phyloP scores from a whole-genome alignment of 352 stramenopile genomes.

The Peronospora tabacina region DNA sequence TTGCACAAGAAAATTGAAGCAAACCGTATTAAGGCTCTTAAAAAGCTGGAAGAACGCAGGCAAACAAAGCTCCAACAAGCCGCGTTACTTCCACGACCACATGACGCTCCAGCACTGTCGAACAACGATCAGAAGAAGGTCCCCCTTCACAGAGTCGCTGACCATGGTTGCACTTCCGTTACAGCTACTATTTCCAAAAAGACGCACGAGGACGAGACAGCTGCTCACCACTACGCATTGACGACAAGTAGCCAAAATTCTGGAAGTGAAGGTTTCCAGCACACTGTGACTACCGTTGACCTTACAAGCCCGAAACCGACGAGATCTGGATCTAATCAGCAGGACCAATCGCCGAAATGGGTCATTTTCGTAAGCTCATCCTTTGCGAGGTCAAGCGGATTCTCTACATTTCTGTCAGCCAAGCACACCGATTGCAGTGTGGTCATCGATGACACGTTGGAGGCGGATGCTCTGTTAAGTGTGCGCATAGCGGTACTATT shows the following conservation, averaged over 20 bases:
- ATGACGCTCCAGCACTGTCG: neutral
- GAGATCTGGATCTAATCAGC: slow-evolving; percentile 2
- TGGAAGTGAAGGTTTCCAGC: neutral
- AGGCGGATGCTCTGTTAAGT: slow-evolving; percentile 45
- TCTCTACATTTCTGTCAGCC: slow-evolving; percentile 16
- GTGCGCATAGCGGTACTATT: slow-evolving; percentile 27
- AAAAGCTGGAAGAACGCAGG: slow-evolving; percentile 43
- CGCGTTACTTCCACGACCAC: neutral
- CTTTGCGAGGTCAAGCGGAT: slow-evolving; percentile 26
- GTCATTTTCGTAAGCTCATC: slow-evolving; percentile 27
- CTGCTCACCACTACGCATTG: neutral
- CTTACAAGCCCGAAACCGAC: slow-evolving; percentile 9
- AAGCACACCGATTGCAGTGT: slow-evolving; percentile 19
- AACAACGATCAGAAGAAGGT: neutral
- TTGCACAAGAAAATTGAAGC: slow-evolving; percentile 55
- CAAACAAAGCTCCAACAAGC: slow-evolving; percentile 20
- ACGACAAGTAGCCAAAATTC: neutral
- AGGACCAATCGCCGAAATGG: slow-evolving; percentile 10
- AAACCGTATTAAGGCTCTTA: slow-evolving; percentile 52
- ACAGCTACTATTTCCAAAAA: slow-evolving; percentile 5
- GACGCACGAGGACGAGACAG: slow-evolving; percentile 2
- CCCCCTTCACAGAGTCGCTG: neutral
- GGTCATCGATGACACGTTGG: slow-evolving; percentile 34
- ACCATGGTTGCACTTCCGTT: slow-evolving; percentile 3
- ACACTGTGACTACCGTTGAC: slow-evolving; percentile 8